phyloP scores from a whole-genome alignment of 176 grass and related monocot genomes.

The Oryza glaberrima region DNA sequence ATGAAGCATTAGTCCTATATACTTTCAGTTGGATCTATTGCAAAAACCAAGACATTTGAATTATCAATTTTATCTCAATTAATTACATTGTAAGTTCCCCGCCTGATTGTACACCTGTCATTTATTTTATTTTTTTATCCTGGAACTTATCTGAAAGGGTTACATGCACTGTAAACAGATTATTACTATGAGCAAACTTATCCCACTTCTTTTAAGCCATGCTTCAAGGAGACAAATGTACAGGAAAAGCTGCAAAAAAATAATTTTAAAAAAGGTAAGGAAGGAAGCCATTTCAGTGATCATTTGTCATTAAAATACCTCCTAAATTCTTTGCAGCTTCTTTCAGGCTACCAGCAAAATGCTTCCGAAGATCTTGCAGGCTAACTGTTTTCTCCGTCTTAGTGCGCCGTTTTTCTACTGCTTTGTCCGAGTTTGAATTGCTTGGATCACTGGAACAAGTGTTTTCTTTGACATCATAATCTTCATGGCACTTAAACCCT shows the following conservation, averaged over 20 bases:
- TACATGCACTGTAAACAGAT: not conserved
- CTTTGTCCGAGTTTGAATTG: slow-evolving; percentile 48
- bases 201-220: not conserved
- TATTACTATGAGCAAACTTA: not conserved
- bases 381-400: slow-evolving; percentile 83
- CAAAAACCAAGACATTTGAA: not conserved
- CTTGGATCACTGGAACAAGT: slow-evolving; percentile 46
- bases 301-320: slow-evolving; percentile 55
- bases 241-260: not conserved
- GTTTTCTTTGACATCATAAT: slow-evolving; percentile 47
- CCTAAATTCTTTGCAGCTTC: slow-evolving; percentile 96
- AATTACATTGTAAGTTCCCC: not conserved
- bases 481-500: slow-evolving; percentile 52
- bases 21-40: not conserved
- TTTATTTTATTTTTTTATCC: not conserved
- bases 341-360: slow-evolving; percentile 98
- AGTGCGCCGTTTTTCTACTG: slow-evolving; percentile 67
- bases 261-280: not conserved
- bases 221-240: slow-evolving; percentile 3
- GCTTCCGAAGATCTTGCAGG: slow-evolving; percentile 80
- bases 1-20: not conserved
- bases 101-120: not conserved
- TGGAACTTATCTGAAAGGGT: not conserved
- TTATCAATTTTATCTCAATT: not conserved
- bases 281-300: not conserved